A percentile compares a stretch with the other conserved stretches of the same genome.
Conservation (phyloP, 2,329 filamentous ascomycete species). For the Daldinia eschscholtzii region DNA sequence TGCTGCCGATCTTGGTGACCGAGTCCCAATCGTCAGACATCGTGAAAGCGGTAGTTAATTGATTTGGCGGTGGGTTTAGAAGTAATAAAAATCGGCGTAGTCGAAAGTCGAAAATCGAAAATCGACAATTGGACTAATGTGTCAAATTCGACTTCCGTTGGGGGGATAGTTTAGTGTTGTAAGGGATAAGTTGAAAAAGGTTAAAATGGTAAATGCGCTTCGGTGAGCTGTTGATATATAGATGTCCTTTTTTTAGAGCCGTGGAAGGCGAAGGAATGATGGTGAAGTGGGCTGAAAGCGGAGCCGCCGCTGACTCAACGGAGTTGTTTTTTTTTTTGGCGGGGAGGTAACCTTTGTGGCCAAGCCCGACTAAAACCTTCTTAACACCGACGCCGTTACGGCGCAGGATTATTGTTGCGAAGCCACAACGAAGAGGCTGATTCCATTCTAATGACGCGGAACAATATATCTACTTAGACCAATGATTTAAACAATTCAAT, state of each 20-base stretch:
- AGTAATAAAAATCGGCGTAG: constrained; percentile 1
- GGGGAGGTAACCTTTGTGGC: constrained; percentile 14
- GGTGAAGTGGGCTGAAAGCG: constrained; percentile 49
- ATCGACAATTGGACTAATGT: constrained; percentile 5
- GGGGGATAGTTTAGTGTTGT: constrained; percentile 1
- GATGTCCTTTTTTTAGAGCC: constrained; percentile 41
- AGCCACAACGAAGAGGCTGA: constrained; percentile 4
- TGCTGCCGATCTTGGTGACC: constrained; percentile 94
- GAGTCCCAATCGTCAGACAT: constrained; percentile 84
- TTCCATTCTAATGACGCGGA: no score
- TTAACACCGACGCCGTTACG: neutral
- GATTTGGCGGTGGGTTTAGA: neutral
- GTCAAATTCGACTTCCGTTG: neutral
- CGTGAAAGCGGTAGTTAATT: constrained; percentile 59
- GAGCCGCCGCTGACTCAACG: constrained; percentile 52
- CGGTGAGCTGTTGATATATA: constrained; percentile 33
- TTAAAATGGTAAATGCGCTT: constrained; percentile 17
- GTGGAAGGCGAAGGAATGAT: constrained; percentile 53
- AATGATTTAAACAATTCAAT: neutral
- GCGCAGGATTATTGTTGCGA: neutral
- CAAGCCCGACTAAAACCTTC: neutral
- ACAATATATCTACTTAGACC: neutral
- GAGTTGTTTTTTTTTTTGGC: constrained; percentile 31
- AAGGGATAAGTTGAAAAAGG: constrained; percentile 2
- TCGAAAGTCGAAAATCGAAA: neutral